Evolutionary conservation across 1,284 basidiomycete genomes (phyloP), one percentile per base, ranked within the genome.

Genomic region (Xerocomus cyaneibrunnescens): DNA sequence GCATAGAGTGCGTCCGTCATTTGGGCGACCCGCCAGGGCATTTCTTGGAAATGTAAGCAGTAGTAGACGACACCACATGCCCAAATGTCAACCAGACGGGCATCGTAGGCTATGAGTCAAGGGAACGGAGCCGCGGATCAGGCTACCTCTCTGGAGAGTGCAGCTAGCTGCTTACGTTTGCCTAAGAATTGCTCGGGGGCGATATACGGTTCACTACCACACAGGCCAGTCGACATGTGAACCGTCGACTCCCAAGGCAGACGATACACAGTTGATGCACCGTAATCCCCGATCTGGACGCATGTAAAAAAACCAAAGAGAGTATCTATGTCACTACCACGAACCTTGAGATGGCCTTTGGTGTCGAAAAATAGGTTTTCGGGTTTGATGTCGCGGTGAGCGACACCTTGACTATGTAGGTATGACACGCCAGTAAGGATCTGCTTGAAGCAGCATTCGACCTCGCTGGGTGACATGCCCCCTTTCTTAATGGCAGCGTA

Each of bases 401-500:
- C 95, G 25, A 98, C 95, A 59, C 95, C 95, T 77, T 98, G 96
- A 57, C 85, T 88, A 63, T 98, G 94, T 42, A 98, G 78, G 69
- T 98, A 98, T 16, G 81, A 76, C 39, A 98, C 87, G 35, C 95
- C 95, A 41, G 81, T 80, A 52, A 98, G 75, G 57, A 98, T 92
- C 74, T 99, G 97, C 78, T 94, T 97, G 82, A 99, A 98, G 71
- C 91, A 95, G 71, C 93, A 97, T 71, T 98, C 95, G 60, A 98
- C 94, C 72, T 97, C 94, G 67, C 84, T 86, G 17, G 92, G 87
- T 16, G 87, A 89, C 94, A 99, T 97, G 59, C 91, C 85, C 66
- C 95, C 96, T 69, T 92, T 93, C 80, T 98, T 98, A 77, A 98
- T 98, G 32, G 94, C 94, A 22, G 94, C 94, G 67, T 98, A 98